Evolutionary conservation across 176 grass and related monocot genomes (phyloP).

Genomic region (Avena atlantica): DNA sequence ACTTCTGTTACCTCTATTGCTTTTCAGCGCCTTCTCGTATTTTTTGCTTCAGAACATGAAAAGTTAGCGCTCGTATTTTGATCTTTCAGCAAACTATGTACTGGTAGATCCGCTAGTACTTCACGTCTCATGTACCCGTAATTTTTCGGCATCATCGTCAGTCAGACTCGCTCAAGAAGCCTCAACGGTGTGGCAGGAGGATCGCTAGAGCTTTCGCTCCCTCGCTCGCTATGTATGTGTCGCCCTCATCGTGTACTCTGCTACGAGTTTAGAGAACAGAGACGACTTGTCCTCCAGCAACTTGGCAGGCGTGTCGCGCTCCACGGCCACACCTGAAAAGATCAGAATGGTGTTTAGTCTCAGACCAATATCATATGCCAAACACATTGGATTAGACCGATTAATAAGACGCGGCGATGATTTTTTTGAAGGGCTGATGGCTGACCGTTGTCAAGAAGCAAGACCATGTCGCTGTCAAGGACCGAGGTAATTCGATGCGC

Average conservation of each 20-base stretch:
- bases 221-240: constrained; percentile 47
- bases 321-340: constrained; percentile 69
- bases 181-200: not conserved
- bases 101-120: not conserved
- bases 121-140: not conserved
- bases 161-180: not conserved
- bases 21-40: not conserved
- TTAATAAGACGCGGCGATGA: too few species aligned
- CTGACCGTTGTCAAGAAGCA: constrained; percentile 43
- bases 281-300: constrained; percentile 78
- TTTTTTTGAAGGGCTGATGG: not conserved
- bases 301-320: constrained; percentile 63
- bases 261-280: constrained; percentile 82
- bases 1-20: too few species aligned
- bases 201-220: not conserved
- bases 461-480: constrained; percentile 37
- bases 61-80: not conserved
- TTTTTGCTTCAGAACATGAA: not conserved
- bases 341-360: not conserved
- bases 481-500: constrained; percentile 38
- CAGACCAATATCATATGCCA: not conserved
- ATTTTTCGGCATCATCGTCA: not conserved
- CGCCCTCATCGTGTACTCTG: constrained; percentile 80
- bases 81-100: too few species aligned
- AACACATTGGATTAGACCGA: not conserved